Base-by-base conservation (phyloP, 1,284 basidiomycete species). In the Singerocomus inundabilis region DNA sequence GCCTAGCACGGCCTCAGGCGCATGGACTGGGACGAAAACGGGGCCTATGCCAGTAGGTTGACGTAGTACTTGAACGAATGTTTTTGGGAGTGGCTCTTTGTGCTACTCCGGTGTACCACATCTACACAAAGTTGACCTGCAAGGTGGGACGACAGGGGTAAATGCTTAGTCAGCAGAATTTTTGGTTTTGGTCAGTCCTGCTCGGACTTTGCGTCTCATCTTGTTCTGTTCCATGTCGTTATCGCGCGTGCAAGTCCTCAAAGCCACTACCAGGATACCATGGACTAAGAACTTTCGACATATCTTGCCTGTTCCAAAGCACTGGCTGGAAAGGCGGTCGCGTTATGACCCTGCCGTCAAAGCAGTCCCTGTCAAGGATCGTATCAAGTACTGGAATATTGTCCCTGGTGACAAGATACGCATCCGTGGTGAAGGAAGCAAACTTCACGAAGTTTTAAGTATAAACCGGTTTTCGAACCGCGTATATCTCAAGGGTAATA, bases 311-410 rank as follows among this genome's bases (percentile, higher is more conserved):
- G 72, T 85, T 34, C 82, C 83, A n/a, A 68, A 70, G 24, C 61
- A 64, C 48, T 72, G 71, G 68, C 28, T 54, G 40, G 60, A 65
- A 33, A 69, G 64, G 38, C 53, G 53, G 42, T 67, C 63, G n/a
- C 67, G 66, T 41, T 52, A 58, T 34, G 70, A 71, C 52, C 60
- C 67, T 1, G 49, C 51, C 13, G 53, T 72, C 16, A 85, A 85
- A 63, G 76, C 78, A 36, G 80, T 79, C 45, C 74, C 77, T 32
- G 75, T 79, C 15, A 76, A 76, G 52, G 84, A 90, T 59, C 77
- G 88, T 47, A 86, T 92, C 45, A 88, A 89, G 67, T 84, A 80
- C 63, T 92, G 88, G 88, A 92, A 91, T 59, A 78, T 92, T 54
- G 84, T 90, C 26, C 87, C 89, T 8, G 88, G 88, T n/a, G 88